Percentiles rank a stretch among this genome's conserved stretches.
Conservation (phyloP, 2,329 filamentous ascomycete genomes). For the Fusarium vanettenii region DNA sequence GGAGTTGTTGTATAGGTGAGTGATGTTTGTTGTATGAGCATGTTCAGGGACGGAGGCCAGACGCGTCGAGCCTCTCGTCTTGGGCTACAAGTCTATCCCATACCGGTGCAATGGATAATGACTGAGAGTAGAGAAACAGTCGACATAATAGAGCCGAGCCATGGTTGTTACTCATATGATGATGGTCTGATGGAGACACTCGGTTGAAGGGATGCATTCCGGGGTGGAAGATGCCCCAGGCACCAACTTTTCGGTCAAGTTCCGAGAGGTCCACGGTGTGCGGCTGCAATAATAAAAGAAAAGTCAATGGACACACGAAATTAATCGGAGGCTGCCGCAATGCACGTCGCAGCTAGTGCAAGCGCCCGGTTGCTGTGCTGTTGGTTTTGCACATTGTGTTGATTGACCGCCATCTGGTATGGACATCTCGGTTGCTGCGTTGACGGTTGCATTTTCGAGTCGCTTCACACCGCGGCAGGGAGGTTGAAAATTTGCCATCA, state of each 20-base stretch:
- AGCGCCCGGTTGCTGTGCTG: background rate
- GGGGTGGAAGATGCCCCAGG: constrained; percentile 19
- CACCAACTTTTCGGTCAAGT: constrained; percentile 30
- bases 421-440: constrained; percentile 1
- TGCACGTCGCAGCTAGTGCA: constrained; percentile 4
- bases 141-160: constrained; percentile 27
- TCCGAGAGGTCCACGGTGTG: constrained; percentile 22
- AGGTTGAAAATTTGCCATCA: constrained; percentile 7
- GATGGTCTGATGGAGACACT: constrained; percentile 16
- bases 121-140: constrained; percentile 11
- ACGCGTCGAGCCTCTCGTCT: constrained; percentile 10
- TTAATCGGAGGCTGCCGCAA: constrained; percentile 10
- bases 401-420: background rate
- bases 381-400: background rate
- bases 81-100: constrained; percentile 5
- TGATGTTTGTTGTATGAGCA: constrained; percentile 16
- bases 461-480: constrained; percentile 6
- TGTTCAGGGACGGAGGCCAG: constrained; percentile 6
- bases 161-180: constrained; percentile 33
- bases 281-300: background rate
- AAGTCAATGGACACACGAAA: background rate
- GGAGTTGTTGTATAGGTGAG: constrained; percentile 12
- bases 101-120: constrained; percentile 4
- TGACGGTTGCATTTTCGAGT: background rate
- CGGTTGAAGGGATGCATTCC: constrained; percentile 27